Conservation (phyloP, 2,329 filamentous ascomycete genomes). For the Plectosphaerella cucumerina region DNA sequence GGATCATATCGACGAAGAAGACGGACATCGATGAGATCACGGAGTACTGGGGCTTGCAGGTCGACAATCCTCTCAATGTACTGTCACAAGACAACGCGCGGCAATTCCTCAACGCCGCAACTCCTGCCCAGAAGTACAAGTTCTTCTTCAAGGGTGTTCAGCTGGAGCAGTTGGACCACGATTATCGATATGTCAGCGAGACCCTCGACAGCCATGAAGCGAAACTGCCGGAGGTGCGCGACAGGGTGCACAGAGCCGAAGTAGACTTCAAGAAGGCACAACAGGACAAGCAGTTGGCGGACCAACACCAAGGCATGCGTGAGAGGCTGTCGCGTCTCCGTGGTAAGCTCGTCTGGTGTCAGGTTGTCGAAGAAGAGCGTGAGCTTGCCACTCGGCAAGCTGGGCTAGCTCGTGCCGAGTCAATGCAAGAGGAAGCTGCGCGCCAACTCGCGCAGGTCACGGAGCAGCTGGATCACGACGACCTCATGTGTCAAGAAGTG, state of each 20-base stretch:
- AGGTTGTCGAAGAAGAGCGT: conserved; percentile 73
- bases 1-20: conserved; percentile 76
- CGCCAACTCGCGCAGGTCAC: conserved; percentile 19
- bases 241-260: conserved; percentile 62
- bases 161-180: conserved; percentile 83
- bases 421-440: conserved; percentile 23
- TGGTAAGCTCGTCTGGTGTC: conserved; percentile 78
- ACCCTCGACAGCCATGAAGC: conserved; percentile 67
- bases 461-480: not conserved
- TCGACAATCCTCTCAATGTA: conserved; percentile 95
- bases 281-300: conserved; percentile 22
- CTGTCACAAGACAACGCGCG: conserved; percentile 93
- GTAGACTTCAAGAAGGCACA: conserved; percentile 34
- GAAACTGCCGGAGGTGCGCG: conserved; percentile 56
- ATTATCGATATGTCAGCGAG: conserved; percentile 82
- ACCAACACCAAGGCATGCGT: conserved; percentile 40
- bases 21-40: conserved; percentile 87
- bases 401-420: conserved; percentile 22
- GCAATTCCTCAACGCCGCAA: conserved; percentile 85
- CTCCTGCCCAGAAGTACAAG: conserved; percentile 82
- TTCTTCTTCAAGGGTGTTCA: conserved; percentile 96
- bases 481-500: not conserved
- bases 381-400: conserved; percentile 30
- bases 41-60: conserved; percentile 88
- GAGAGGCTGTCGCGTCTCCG: conserved; percentile 54